These are phyloP conservation scores for Lentinula sp. DNA, from an alignment of 768 basidiomycete genomes.

Conservation along the genomic window DNA sequence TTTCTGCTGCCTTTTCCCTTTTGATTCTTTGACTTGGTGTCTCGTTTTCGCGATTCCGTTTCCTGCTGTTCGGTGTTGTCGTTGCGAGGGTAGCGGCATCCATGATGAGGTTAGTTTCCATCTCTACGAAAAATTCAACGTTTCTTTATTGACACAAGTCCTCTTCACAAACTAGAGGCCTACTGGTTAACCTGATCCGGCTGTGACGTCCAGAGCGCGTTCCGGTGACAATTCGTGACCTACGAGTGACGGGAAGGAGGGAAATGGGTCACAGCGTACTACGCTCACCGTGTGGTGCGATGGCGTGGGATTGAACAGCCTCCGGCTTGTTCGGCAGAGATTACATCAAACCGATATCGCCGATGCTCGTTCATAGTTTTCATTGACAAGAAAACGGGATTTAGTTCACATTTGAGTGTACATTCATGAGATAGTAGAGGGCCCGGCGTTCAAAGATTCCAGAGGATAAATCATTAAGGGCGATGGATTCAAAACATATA, in stretches of 20 bases:
- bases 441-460: too few relatives aligned
- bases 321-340: too few relatives aligned
- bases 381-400: too few relatives aligned
- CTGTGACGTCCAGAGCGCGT: not conserved
- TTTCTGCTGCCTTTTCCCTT: slow-evolving; percentile 82
- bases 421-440: too few relatives aligned
- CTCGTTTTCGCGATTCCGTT: slow-evolving; percentile 68
- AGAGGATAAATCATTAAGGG: too few relatives aligned
- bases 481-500: too few relatives aligned
- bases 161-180: not conserved
- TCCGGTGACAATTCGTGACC: slow-evolving; percentile 5
- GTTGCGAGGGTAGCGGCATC: not conserved
- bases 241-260: not conserved
- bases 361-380: too few relatives aligned
- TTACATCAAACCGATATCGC: too few relatives aligned
- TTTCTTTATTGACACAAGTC: not conserved
- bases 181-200: slow-evolving; percentile 1
- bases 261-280: not conserved
- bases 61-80: slow-evolving; percentile 20
- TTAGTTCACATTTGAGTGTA: too few relatives aligned
- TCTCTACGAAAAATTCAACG: not conserved
- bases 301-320: too few relatives aligned
- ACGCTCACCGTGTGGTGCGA: too few relatives aligned
- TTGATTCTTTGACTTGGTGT: slow-evolving; percentile 68
- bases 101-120: not conserved